phyloP scores from a whole-genome alignment of 2,329 filamentous ascomycete genomes.

The Sordariomycetes sp. region DNA sequence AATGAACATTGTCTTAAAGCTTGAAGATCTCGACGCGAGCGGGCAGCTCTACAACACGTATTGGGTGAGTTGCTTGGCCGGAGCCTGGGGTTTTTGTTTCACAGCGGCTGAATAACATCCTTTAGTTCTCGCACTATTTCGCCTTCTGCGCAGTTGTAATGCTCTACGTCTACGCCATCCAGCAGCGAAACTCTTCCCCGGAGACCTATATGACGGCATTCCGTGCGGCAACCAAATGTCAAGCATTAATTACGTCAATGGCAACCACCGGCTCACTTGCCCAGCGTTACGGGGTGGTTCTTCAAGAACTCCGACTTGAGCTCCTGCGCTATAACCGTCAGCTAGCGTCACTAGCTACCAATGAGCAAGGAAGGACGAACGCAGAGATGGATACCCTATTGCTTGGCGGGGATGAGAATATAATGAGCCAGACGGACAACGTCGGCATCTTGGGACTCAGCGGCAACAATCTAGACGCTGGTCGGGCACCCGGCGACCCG shows the following conservation, averaged over 20 bases:
- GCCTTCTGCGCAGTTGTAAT: conserved; percentile 32
- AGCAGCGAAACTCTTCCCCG: conserved; percentile 15
- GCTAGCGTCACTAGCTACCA: background rate
- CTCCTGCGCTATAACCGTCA: conserved; percentile 3
- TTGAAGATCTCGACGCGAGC: conserved; percentile 15
- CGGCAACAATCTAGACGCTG: background rate
- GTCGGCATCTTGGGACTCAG: background rate
- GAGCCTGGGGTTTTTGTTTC: background rate
- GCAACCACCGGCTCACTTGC: conserved; percentile 23
- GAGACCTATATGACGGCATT: conserved; percentile 14
- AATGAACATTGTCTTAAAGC: conserved; percentile 22
- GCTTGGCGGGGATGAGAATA: background rate
- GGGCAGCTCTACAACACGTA: conserved; percentile 26
- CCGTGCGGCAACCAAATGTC: conserved; percentile 25
- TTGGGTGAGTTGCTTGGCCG: conserved; percentile 19
- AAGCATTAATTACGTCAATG: conserved; percentile 21
- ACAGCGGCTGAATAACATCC: background rate
- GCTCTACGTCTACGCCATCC: conserved; percentile 32
- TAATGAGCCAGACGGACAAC: background rate
- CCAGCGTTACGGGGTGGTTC: conserved; percentile 28
- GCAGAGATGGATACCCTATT: no score
- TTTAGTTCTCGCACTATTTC: conserved; percentile 28
- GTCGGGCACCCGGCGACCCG: conserved; percentile 7
- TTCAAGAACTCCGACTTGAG: conserved; percentile 22
- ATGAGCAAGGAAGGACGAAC: background rate